phyloP scores from a whole-genome alignment of 116 monocot genomes.

The Dioscorea cayenensis region DNA sequence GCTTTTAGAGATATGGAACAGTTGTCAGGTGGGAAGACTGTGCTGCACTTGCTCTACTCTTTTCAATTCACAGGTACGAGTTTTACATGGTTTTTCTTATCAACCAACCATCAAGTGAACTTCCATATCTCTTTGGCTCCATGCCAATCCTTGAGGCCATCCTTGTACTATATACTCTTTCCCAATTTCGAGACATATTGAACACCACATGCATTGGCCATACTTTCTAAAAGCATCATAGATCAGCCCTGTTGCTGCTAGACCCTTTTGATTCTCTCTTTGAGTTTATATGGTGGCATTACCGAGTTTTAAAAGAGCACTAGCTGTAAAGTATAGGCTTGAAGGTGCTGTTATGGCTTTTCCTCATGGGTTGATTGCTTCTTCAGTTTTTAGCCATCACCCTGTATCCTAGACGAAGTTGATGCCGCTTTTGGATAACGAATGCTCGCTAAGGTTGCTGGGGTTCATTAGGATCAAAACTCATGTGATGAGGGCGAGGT shows the following conservation, averaged over 20 bases:
- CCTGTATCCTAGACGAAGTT: conserved; percentile 95
- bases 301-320: background rate
- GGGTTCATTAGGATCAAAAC: conserved; percentile 82
- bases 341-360: background rate
- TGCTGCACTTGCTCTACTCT: conserved; percentile 95
- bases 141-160: background rate
- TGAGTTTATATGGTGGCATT: background rate
- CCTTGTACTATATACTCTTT: background rate
- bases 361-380: no score
- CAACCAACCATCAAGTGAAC: background rate
- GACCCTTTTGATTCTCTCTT: background rate
- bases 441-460: conserved; percentile 96
- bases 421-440: conserved; percentile 96
- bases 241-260: background rate
- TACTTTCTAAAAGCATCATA: no score
- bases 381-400: conserved; percentile 86
- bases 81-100: background rate
- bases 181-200: no score
- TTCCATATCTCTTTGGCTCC: background rate
- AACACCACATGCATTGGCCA: no score
- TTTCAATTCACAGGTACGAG: conserved; percentile 82
- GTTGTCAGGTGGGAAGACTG: conserved; percentile 96
- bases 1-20: conserved; percentile 99
- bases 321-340: background rate
- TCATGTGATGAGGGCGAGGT: conserved; percentile 51